A percentile compares a stretch with the other conserved stretches of the same genome.
These are phyloP conservation scores for Phialophora chinensis DNA, from an alignment of 2,329 filamentous ascomycete species.

Conservation along the genomic window DNA sequence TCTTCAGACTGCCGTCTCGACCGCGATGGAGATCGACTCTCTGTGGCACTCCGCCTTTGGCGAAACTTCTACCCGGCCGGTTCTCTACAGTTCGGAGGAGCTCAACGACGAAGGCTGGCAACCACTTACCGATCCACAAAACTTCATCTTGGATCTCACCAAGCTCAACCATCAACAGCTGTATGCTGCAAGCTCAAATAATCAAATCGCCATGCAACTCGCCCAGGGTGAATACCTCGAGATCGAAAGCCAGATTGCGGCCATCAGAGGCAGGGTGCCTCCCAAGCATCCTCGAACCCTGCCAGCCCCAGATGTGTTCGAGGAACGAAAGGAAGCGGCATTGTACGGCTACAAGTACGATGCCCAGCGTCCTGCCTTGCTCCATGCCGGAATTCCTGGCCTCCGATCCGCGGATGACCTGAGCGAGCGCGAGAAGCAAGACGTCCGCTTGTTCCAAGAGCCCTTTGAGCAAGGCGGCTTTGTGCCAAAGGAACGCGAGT, in stretches of 20 bases:
- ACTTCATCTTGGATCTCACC: conserved; percentile 33
- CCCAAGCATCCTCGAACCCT: conserved; percentile 58
- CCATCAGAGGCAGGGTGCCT: conserved; percentile 54
- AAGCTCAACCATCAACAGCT: conserved; percentile 46
- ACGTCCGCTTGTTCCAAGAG: conserved; percentile 58
- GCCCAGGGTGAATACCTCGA: conserved; percentile 66
- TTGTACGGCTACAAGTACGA: conserved; percentile 66
- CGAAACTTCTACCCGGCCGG: conserved; percentile 30
- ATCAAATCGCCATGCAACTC: conserved; percentile 57
- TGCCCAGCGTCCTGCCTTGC: conserved; percentile 47
- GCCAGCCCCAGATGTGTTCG: conserved; percentile 54
- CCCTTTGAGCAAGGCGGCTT: conserved; percentile 61
- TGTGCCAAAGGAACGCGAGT: conserved; percentile 51
- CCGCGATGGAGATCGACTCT: conserved; percentile 29
- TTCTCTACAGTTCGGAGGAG: conserved; percentile 34
- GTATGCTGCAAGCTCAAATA: conserved; percentile 61
- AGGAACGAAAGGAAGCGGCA: conserved; percentile 66
- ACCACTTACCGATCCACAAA: conserved; percentile 35
- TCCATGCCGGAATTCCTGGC: conserved; percentile 45
- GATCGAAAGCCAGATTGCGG: conserved; percentile 57
- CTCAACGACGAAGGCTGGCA: conserved; percentile 37
- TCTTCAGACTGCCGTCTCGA: conserved; percentile 17
- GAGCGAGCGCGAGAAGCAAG: conserved; percentile 42
- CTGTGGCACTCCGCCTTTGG: conserved; percentile 37
- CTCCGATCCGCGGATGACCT: conserved; percentile 34